Evolutionary conservation across 2,329 filamentous ascomycete species (phyloP).

Genomic region (Byssothecium circinans): DNA sequence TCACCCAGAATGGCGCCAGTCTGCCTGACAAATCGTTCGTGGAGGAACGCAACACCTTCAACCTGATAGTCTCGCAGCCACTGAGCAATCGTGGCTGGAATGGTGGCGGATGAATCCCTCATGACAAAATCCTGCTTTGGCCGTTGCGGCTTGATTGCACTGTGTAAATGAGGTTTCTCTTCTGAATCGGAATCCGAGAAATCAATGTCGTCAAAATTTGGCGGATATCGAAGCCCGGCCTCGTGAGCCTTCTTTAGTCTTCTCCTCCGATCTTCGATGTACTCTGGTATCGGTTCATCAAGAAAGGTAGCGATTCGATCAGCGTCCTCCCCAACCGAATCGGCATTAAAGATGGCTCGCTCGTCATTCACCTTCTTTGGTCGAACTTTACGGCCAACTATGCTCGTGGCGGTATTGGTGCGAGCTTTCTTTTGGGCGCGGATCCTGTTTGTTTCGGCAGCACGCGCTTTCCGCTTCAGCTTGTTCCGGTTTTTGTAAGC

Average conservation of each 20-base stretch:
- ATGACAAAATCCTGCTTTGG: constrained; percentile 75
- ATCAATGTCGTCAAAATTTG: constrained; percentile 72
- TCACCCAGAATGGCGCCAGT: constrained; percentile 89
- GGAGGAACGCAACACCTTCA: constrained; percentile 79
- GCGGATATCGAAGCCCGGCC: constrained; percentile 73
- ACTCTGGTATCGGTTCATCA: constrained; percentile 68
- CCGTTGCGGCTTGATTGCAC: constrained; percentile 62
- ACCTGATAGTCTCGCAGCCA: constrained; percentile 93
- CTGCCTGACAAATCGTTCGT: constrained; percentile 87
- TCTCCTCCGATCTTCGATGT: constrained; percentile 68
- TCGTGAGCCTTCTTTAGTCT: constrained; percentile 70
- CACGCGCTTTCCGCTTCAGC: constrained; percentile 55
- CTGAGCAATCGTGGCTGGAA: constrained; percentile 87
- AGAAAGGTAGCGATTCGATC: constrained; percentile 56
- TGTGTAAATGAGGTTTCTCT: constrained; percentile 71
- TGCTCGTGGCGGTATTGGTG: constrained; percentile 45
- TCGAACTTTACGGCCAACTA: constrained; percentile 42
- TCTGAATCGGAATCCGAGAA: constrained; percentile 72
- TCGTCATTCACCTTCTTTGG: constrained; percentile 21
- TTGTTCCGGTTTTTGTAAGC: constrained; percentile 65
- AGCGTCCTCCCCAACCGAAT: constrained; percentile 34
- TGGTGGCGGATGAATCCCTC: constrained; percentile 73
- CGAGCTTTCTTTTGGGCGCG: constrained; percentile 54
- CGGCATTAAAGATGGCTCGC: constrained; percentile 21
- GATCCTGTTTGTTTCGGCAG: constrained; percentile 52